Evolutionary conservation across 176 grass and related monocot species (phyloP).

Genomic region (Luzula sylvatica): DNA sequence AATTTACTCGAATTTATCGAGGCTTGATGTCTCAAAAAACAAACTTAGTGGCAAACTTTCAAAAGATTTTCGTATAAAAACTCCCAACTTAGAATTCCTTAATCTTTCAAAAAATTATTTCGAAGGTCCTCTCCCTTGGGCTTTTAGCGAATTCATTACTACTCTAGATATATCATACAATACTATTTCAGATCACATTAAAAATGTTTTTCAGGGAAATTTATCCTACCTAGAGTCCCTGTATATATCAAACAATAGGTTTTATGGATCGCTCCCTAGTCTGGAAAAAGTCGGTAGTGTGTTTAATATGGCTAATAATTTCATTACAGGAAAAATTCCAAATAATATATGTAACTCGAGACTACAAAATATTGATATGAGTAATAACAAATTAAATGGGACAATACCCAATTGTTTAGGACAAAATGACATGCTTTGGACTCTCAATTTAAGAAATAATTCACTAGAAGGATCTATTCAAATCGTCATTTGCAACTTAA

Average conservation of each 20-base stretch:
- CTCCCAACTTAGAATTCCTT: neutral
- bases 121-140: neutral
- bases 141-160: constrained; percentile 3
- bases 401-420: constrained; percentile 3
- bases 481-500: neutral
- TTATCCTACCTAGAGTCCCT: neutral
- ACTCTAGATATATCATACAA: constrained; percentile 24
- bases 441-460: constrained; percentile 25
- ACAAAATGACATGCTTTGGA: neutral
- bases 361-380: neutral
- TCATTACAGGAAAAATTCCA: constrained; percentile 4
- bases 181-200: constrained; percentile 13
- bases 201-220: neutral
- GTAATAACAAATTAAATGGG: constrained; percentile 4
- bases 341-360: neutral
- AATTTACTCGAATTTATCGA: neutral
- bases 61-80: constrained; percentile 1
- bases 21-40: constrained; percentile 12
- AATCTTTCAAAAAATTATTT: constrained; percentile 12
- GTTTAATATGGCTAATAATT: neutral
- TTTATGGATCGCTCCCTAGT: constrained; percentile 9
- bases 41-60: neutral
- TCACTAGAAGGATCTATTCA: constrained; percentile 17
- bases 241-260: constrained; percentile 18
- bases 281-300: neutral